Evolutionary conservation across 2,329 filamentous ascomycete species (phyloP), one percentile per base, ranked within the genome.

Genomic region (Ilyonectria destructans): DNA sequence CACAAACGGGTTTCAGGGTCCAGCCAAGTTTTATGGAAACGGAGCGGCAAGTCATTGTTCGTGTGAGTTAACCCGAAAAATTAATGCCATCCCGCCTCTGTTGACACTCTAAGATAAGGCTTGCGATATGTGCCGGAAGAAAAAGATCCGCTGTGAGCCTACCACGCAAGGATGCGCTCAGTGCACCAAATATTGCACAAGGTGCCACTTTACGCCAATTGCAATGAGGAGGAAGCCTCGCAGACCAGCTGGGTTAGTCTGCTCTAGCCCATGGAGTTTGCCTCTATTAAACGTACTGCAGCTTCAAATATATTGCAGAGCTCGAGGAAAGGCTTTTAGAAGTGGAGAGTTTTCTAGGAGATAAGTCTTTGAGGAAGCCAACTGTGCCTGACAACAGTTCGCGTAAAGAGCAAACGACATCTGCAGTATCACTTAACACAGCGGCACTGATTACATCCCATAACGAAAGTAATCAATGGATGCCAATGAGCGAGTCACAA

Each of bases 131-230:
- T 79, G 77, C 56, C 70, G 77, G 6, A 77, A 74, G 66, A 78
- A 79, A 58, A 79, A 79, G 69, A 78, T 76, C 33, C 72, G 75
- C 12, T 78, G 77, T 59, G 69, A 76, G 48, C 67, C 73, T 10
- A 75, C 69, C 8, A 49, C 40, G 13, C 62, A 74, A 23, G 65
- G 66, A n/a, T 79, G 77, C 65, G 49, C 62, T 26, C 77, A 78
- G 49, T 78, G 76, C 62, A 74, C 70, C 33, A 77, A 75, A 59
- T 69, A 62, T 56, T 66, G 67, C 15, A 74, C 71, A 35, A 26
- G 17, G 17, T 79, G 77, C 59, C 77, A 77, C 69, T 79, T 78
- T 48, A 79, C 77, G 1, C 76, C 75, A 1, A 75, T 77, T 19
- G 61, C 67, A 37, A 68, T 62, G 26, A 75, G 71, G 48, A 67